Percentiles rank a stretch among this genome's conserved stretches.
These are phyloP conservation scores for Phytophthora constricta DNA, from an alignment of 352 stramenopile species.

Conservation along the genomic window DNA sequence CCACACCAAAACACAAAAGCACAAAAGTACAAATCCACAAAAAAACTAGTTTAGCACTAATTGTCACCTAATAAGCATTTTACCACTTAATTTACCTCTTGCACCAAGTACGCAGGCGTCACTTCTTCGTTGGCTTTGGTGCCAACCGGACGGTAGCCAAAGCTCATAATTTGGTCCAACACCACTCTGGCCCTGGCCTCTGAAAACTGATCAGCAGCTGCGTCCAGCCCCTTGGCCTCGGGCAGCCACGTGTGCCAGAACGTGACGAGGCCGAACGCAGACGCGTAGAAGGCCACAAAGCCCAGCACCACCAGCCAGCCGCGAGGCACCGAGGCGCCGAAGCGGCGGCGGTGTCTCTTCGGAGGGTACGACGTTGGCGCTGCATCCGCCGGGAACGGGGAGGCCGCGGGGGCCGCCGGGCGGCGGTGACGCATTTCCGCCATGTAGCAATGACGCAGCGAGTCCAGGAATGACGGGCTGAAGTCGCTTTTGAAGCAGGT, in stretches of 20 bases:
- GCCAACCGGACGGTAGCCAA: conserved; percentile 72
- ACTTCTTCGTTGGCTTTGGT: conserved; percentile 71
- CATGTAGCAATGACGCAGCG: conserved; percentile 24
- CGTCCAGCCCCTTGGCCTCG: conserved; percentile 41
- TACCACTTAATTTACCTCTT: conserved; percentile 37
- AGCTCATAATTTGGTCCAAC: conserved; percentile 74
- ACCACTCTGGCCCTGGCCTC: conserved; percentile 64
- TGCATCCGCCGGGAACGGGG: not conserved
- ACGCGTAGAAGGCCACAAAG: conserved; percentile 56
- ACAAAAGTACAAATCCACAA: no score
- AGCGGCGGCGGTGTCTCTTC: conserved; percentile 20
- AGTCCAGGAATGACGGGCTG: conserved; percentile 22
- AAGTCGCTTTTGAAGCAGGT: no score
- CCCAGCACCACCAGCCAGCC: conserved; percentile 41
- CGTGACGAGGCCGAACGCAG: conserved; percentile 39
- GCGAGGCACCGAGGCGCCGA: conserved; percentile 27
- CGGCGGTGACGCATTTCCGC: conserved; percentile 35
- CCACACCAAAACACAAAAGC: no score
- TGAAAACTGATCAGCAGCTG: conserved; percentile 49
- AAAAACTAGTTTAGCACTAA: no score
- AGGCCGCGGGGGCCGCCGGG: conserved; percentile 1
- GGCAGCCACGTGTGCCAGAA: conserved; percentile 70
- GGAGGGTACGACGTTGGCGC: not conserved
- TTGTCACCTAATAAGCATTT: conserved; percentile 1
- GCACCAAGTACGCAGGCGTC: conserved; percentile 61